Evolutionary conservation across 1,139 yeast species (phyloP).

Genomic region (Taphrina wiesneri): DNA sequence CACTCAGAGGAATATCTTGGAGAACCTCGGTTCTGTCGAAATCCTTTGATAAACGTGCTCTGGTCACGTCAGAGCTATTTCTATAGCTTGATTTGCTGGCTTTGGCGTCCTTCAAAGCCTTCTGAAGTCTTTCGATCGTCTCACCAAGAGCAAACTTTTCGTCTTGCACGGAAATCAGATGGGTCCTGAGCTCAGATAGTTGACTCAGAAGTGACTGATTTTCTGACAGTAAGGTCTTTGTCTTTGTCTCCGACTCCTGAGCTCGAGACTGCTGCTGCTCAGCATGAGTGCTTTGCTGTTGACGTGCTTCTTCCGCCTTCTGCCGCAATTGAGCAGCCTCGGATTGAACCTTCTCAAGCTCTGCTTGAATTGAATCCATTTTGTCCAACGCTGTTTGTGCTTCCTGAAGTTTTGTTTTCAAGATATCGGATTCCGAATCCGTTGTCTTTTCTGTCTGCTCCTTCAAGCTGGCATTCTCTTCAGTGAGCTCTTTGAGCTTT

Average conservation of each 20-base stretch:
- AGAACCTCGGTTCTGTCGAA: constrained; percentile 14
- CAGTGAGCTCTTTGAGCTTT: neutral
- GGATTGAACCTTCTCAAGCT: neutral
- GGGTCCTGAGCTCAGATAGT: constrained; percentile 19
- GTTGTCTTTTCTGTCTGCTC: constrained; percentile 2
- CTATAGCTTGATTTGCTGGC: neutral
- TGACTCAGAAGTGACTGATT: constrained; percentile 19
- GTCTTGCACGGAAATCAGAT: constrained; percentile 25
- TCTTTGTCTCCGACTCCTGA: constrained; percentile 10
- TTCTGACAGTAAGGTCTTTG: constrained; percentile 17
- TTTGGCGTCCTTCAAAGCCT: constrained; percentile 1
- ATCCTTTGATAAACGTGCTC: constrained; percentile 17
- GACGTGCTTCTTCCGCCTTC: neutral
- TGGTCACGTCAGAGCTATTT: neutral
- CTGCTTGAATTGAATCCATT: neutral
- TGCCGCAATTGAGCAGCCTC: neutral
- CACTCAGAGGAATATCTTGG: constrained; percentile 13
- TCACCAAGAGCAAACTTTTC: constrained; percentile 29
- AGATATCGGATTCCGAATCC: neutral
- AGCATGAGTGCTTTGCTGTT: neutral
- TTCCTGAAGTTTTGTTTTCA: neutral
- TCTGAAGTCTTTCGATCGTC: constrained; percentile 6
- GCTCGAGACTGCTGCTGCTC: constrained; percentile 4
- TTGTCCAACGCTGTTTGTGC: neutral
- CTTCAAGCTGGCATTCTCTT: neutral